Conservation (phyloP, 1,139 yeast genomes). For the Lodderomyces pseudojiufengensis region DNA sequence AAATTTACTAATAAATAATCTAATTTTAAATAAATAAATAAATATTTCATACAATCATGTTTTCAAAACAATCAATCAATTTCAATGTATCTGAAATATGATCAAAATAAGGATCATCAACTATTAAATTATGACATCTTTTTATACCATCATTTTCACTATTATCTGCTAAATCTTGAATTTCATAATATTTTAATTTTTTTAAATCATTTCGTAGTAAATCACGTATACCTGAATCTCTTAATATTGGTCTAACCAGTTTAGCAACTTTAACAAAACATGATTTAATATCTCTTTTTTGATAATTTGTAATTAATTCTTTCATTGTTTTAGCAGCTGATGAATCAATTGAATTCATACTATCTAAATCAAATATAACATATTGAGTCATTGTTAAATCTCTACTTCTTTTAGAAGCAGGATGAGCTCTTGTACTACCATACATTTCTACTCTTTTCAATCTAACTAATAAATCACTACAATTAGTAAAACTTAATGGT, state of each 20-base stretch:
- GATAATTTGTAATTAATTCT: slow-evolving; percentile 56
- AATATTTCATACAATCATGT: no score
- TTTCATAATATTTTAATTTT: slow-evolving; percentile 26
- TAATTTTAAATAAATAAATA: no score
- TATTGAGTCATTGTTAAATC: slow-evolving; percentile 55
- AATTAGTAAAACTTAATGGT: slow-evolving; percentile 88
- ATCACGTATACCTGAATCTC: slow-evolving; percentile 29
- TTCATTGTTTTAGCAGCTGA: slow-evolving; percentile 76
- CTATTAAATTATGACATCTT: slow-evolving; percentile 24
- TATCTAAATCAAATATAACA: slow-evolving; percentile 78
- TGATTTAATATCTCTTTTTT: slow-evolving; percentile 53
- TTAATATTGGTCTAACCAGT: slow-evolving; percentile 28
- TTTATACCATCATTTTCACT: slow-evolving; percentile 14
- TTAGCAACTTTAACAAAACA: slow-evolving; percentile 63
- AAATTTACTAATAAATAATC: no score
- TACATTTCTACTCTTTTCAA: slow-evolving; percentile 75
- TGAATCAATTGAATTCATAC: slow-evolving; percentile 85
- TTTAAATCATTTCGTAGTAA: slow-evolving; percentile 26
- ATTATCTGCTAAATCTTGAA: slow-evolving; percentile 16
- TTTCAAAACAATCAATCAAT: slow-evolving; percentile 38
- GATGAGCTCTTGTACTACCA: slow-evolving; percentile 82
- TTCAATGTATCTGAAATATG: slow-evolving; percentile 43
- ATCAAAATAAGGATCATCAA: slow-evolving; percentile 32
- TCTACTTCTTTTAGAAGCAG: slow-evolving; percentile 63
- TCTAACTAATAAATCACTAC: slow-evolving; percentile 75